A percentile compares a stretch with the other conserved stretches of the same genome.
Evolutionary conservation across 352 stramenopile genomes (phyloP).

Genomic region (Thalassiosira exigua): DNA sequence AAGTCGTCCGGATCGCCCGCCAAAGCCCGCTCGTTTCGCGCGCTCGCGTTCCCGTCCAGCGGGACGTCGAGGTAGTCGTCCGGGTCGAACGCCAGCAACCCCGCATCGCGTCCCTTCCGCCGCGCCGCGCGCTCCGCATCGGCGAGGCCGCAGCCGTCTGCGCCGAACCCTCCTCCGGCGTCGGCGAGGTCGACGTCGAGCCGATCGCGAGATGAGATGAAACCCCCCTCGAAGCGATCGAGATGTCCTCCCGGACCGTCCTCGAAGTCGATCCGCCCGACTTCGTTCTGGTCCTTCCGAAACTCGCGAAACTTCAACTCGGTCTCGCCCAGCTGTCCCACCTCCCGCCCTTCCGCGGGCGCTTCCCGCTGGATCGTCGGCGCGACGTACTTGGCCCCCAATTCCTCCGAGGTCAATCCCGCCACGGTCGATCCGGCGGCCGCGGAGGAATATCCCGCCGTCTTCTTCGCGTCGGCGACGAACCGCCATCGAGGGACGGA

Average conservation of each 20-base stretch:
- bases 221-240: too few relatives aligned
- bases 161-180: too few relatives aligned
- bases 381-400: constrained; percentile 11
- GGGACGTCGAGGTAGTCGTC: too few relatives aligned
- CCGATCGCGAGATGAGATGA: too few relatives aligned
- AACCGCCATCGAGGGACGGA: constrained; percentile 19
- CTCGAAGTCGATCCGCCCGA: not conserved
- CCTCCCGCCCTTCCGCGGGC: not conserved
- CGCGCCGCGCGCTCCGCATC: too few relatives aligned
- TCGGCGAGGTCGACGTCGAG: too few relatives aligned
- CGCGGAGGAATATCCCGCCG: constrained; percentile 18
- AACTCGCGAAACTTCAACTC: not conserved
- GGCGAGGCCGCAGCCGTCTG: too few relatives aligned
- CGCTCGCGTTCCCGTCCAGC: too few relatives aligned
- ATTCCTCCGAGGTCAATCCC: constrained; percentile 11
- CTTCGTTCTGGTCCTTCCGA: not conserved
- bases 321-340: not conserved
- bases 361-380: not conserved
- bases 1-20: too few relatives aligned
- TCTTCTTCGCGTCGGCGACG: constrained; percentile 13
- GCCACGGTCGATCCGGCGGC: constrained; percentile 1
- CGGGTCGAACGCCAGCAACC: too few relatives aligned
- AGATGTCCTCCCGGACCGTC: not conserved
- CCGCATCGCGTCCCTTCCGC: too few relatives aligned
- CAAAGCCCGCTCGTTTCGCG: too few relatives aligned